These are phyloP conservation scores for Venturia asperata DNA, from an alignment of 2,329 filamentous ascomycete species.

Conservation along the genomic window DNA sequence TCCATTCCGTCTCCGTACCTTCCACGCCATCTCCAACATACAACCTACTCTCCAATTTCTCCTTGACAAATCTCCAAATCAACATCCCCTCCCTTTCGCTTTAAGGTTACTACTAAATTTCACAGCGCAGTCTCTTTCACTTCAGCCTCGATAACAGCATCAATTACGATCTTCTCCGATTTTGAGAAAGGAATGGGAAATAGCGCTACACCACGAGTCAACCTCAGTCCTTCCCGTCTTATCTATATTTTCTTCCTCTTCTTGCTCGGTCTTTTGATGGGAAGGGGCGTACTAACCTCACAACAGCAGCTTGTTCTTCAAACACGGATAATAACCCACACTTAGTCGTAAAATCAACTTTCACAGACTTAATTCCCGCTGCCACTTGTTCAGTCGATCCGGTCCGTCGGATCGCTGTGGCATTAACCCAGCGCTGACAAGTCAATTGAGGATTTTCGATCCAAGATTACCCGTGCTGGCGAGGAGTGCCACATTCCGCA, in stretches of 20 bases:
- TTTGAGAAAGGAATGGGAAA: background rate
- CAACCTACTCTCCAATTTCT: constrained; percentile 20
- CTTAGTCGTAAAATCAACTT: constrained; percentile 17
- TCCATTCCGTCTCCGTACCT: constrained; percentile 21
- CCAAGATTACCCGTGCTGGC: constrained; percentile 18
- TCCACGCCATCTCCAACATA: constrained; percentile 20
- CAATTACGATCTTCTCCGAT: constrained; percentile 26
- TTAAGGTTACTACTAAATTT: constrained; percentile 26
- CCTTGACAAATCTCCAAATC: constrained; percentile 19
- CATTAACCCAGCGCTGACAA: constrained; percentile 9
- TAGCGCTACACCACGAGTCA: constrained; percentile 3
- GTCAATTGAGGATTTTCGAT: constrained; percentile 16
- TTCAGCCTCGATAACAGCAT: constrained; percentile 30
- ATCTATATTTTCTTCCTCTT: too few relatives aligned
- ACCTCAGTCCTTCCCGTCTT: too few relatives aligned
- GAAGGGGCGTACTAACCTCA: background rate
- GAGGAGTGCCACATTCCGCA: constrained; percentile 8
- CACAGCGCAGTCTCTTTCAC: constrained; percentile 32
- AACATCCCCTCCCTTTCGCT: constrained; percentile 18
- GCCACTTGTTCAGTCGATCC: background rate
- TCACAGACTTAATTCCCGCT: background rate
- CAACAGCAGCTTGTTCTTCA: constrained; percentile 17
- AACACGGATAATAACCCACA: constrained; percentile 12
- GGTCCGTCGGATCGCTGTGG: constrained; percentile 14
- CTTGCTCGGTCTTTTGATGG: too few relatives aligned